phyloP scores from a whole-genome alignment of 176 grass and related monocot genomes.

The Oryza meridionalis region DNA sequence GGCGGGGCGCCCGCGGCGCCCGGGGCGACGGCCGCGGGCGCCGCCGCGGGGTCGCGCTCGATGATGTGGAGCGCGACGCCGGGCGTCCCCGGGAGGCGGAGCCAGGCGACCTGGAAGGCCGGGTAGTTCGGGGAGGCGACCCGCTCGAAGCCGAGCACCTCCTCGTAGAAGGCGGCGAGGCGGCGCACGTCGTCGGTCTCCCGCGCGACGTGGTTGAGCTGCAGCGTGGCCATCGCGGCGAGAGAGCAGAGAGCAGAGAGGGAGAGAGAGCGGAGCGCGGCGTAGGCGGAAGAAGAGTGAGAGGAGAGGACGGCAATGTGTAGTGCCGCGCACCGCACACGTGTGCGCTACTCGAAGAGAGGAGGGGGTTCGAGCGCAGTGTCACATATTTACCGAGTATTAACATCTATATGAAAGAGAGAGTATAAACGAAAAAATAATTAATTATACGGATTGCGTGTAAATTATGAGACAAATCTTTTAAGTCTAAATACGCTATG shows the following conservation, averaged over 20 bases:
- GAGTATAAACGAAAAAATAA: too few species aligned
- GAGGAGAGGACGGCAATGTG: not conserved
- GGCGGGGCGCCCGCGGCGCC: constrained; percentile 38
- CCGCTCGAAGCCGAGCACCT: constrained; percentile 85
- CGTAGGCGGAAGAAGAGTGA: too few species aligned
- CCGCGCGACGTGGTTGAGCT: constrained; percentile 80
- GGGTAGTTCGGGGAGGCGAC: constrained; percentile 48
- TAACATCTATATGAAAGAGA: too few species aligned
- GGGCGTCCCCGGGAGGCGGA: constrained; percentile 58
- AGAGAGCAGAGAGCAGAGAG: not conserved
- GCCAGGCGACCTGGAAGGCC: constrained; percentile 72
- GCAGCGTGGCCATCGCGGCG: constrained; percentile 62
- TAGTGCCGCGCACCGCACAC: constrained; percentile 15
- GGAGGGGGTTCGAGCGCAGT: too few species aligned
- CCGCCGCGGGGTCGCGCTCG: constrained; percentile 67
- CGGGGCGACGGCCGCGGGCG: not conserved
- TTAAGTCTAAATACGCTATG: too few species aligned
- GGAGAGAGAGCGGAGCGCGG: too few species aligned
- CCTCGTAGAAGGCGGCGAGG: constrained; percentile 88
- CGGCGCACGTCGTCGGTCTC: constrained; percentile 80
- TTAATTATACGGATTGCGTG: too few species aligned
- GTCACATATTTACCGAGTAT: too few species aligned
- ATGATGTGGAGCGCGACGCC: constrained; percentile 73
- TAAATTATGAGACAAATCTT: too few species aligned
- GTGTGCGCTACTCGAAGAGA: not conserved